phyloP scores from a whole-genome alignment of 331 rosid genomes.

The Telfairia occidentalis region DNA sequence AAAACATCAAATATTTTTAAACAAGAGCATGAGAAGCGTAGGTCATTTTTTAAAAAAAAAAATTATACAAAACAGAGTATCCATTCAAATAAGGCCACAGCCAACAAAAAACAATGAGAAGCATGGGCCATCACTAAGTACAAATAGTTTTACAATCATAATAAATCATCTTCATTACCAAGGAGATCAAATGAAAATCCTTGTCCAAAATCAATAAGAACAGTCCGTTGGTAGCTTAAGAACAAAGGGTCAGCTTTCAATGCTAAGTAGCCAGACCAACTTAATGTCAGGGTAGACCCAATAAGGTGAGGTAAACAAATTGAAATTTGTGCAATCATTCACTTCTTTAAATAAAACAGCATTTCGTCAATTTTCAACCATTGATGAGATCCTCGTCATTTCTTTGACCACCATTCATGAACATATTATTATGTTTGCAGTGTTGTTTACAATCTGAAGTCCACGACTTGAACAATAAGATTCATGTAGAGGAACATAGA shows the following conservation, averaged over 20 bases:
- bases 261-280: background rate
- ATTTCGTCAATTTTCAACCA: background rate
- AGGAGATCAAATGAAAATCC: background rate
- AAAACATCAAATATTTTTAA: background rate
- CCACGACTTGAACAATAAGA: background rate
- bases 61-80: background rate
- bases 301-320: background rate
- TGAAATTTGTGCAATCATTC: background rate
- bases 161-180: background rate
- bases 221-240: background rate
- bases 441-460: background rate
- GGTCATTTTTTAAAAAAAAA: no score
- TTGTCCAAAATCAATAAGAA: background rate
- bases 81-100: background rate
- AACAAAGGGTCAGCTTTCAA: background rate
- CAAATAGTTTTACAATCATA: background rate
- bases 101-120: background rate
- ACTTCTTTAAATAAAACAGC: background rate
- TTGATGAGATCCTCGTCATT: background rate
- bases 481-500: background rate
- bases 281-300: background rate
- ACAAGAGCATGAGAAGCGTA: background rate
- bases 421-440: background rate
- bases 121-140: background rate
- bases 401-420: background rate